phyloP scores from a whole-genome alignment of 164 flowering plant genomes.

The Taxillus chinensis region DNA sequence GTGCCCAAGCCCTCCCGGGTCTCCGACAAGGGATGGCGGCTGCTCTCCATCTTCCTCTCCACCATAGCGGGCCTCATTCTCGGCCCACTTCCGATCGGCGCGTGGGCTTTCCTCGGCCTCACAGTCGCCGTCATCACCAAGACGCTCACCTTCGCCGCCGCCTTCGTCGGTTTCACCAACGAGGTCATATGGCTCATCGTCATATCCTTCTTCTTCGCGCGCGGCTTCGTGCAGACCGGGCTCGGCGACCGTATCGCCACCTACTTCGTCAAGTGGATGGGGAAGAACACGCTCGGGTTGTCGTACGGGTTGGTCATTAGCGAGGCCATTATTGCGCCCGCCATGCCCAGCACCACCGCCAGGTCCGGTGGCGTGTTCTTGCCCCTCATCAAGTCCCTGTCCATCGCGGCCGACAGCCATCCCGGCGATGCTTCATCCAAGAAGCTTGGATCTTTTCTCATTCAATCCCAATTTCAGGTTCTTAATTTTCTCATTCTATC shows the following conservation, averaged over 20 bases:
- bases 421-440: conserved; percentile 50
- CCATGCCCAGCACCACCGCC: conserved; percentile 95
- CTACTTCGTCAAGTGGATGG: conserved; percentile 82
- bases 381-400: conserved; percentile 80
- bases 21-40: conserved; percentile 68
- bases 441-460: conserved; percentile 70
- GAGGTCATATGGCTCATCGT: conserved; percentile 95
- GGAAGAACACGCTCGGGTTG: conserved; percentile 80
- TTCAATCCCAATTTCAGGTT: conserved; percentile 87
- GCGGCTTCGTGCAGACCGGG: conserved; percentile 92
- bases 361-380: conserved; percentile 93
- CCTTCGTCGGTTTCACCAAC: conserved; percentile 70
- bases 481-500: neutral
- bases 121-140: conserved; percentile 52
- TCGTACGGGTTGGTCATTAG: conserved; percentile 80
- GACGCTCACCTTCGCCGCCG: conserved; percentile 58
- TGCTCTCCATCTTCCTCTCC: conserved; percentile 73
- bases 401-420: conserved; percentile 68
- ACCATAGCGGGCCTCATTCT: conserved; percentile 80
- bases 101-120: conserved; percentile 78
- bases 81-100: conserved; percentile 82
- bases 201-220: conserved; percentile 88
- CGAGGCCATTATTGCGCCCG: conserved; percentile 86
- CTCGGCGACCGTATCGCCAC: conserved; percentile 85
- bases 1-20: conserved; percentile 62